These are phyloP conservation scores for Colletotrichum theobromicola DNA, from an alignment of 2,329 filamentous ascomycete genomes.

Conservation along the genomic window DNA sequence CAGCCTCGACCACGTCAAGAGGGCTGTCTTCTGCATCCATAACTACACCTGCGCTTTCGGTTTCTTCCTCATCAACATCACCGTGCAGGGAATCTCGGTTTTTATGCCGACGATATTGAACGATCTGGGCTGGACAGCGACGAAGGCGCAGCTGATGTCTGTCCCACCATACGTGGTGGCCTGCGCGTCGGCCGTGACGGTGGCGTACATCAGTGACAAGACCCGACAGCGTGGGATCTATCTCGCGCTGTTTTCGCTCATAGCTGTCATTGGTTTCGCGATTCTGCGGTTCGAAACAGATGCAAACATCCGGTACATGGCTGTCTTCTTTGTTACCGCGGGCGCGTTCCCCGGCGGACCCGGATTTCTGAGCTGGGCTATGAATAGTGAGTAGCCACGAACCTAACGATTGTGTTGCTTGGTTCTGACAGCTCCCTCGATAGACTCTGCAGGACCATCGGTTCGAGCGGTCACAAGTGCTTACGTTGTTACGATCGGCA, in stretches of 20 bases:
- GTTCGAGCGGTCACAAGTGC: conserved; percentile 60
- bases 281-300: conserved; percentile 51
- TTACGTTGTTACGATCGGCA: conserved; percentile 61
- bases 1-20: conserved; percentile 51
- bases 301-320: conserved; percentile 53
- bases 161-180: conserved; percentile 50
- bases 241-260: conserved; percentile 40
- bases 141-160: conserved; percentile 46
- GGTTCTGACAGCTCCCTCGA: not conserved
- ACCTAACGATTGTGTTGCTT: not conserved
- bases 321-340: conserved; percentile 59
- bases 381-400: conserved; percentile 50
- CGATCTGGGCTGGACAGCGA: conserved; percentile 43
- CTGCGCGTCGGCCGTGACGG: conserved; percentile 41
- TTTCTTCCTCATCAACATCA: conserved; percentile 66
- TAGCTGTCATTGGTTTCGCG: conserved; percentile 56
- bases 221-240: conserved; percentile 41
- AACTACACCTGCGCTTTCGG: conserved; percentile 63
- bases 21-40: conserved; percentile 59
- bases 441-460: conserved; percentile 58
- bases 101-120: conserved; percentile 54
- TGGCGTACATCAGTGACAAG: conserved; percentile 46
- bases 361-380: conserved; percentile 62
- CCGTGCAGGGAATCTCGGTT: conserved; percentile 58
- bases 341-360: conserved; percentile 64